Evolutionary conservation across 805 yeast genomes (phyloP), one percentile per base, ranked within the genome.

Genomic region (Sugiyamaella floridensis): DNA sequence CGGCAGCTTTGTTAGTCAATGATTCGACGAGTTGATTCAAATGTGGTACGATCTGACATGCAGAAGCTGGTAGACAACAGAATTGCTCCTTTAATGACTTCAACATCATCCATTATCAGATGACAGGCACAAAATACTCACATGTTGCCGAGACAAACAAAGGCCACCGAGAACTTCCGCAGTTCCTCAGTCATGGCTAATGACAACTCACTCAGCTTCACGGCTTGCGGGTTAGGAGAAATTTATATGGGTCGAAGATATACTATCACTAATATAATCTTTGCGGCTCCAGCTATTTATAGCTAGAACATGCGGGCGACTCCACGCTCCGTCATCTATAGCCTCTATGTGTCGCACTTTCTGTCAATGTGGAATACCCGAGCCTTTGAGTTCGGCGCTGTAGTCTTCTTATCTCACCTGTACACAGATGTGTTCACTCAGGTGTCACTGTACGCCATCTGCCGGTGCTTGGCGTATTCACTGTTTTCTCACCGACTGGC

Each of bases 71-170:
- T 22, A 6, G 26, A 22, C 6, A 22, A 6, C 26, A 22, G 6
- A 22, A 22, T 4, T 22, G 3, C 6, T 22, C 26, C 26, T 22
- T 6, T 22, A 6, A 22, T 22, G 26, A 3, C 26, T 22, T 22
- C 26, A 22, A 22, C 26, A 22, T 22, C 26, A 22, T 6, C 26
- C 26, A n/a, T n/a, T 6, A 22, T 4, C 26, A 22, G 6, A 6
- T 40, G 10, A 26, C 16, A 19, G 9, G n/a, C 9, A 1, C 4
- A 8, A 34, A 22, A 48, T n/a, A 57, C 86, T 59, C 73, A 82
- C 84, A 87, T 87, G 67, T 90, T 90, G 2, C 97, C 97, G 22
- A 89, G 73, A 63, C 97, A 90, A 0, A 89, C 92, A 66, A 90
- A 89, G 0, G 95, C 97, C 10, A 90, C 95, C 1, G 61, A 58